A percentile compares a stretch with the other conserved stretches of the same genome.
Evolutionary conservation across 1,139 yeast species (phyloP).

Genomic region (Trichomonascaceae sp.): DNA sequence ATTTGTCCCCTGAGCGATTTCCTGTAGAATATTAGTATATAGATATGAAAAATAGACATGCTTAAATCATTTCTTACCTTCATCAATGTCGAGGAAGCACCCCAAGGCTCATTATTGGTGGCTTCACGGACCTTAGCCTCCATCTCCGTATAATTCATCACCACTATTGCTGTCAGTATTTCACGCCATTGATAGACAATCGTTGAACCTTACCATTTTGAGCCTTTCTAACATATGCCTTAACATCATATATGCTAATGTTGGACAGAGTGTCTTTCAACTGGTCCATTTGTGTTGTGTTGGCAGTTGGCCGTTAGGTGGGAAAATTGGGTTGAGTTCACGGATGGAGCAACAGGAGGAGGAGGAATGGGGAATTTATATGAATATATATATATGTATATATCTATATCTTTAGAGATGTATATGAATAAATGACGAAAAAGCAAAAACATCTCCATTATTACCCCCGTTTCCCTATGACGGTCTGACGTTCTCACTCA

Average conservation of each 20-base stretch:
- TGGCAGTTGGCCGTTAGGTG: neutral
- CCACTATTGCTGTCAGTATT: slow-evolving; percentile 34
- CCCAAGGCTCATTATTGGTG: slow-evolving; percentile 99
- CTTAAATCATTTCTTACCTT: slow-evolving; percentile 28
- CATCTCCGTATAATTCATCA: slow-evolving; percentile 90
- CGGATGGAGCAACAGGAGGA: neutral
- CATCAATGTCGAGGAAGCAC: slow-evolving; percentile 91
- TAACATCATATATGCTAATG: slow-evolving; percentile 86
- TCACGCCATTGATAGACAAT: neutral
- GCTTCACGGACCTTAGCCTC: slow-evolving; percentile 95
- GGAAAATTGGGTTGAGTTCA: neutral
- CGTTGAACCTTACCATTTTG: slow-evolving; percentile 56
- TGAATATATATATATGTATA: neutral
- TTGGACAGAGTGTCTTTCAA: slow-evolving; percentile 71
- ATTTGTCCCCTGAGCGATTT: slow-evolving; percentile 91
- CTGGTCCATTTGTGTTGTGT: slow-evolving; percentile 45
- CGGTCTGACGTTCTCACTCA: too few species aligned
- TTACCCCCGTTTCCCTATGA: too few species aligned
- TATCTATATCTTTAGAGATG: too few species aligned
- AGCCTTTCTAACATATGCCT: slow-evolving; percentile 95
- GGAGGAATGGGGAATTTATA: neutral
- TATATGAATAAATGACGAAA: too few species aligned
- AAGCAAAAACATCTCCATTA: too few species aligned
- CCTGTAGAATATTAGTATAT: slow-evolving; percentile 26
- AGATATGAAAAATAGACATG: neutral